Percentiles rank a stretch among this genome's conserved stretches.
phyloP scores from a whole-genome alignment of 805 yeast genomes.

The Zygotorulaspora danielsina region DNA sequence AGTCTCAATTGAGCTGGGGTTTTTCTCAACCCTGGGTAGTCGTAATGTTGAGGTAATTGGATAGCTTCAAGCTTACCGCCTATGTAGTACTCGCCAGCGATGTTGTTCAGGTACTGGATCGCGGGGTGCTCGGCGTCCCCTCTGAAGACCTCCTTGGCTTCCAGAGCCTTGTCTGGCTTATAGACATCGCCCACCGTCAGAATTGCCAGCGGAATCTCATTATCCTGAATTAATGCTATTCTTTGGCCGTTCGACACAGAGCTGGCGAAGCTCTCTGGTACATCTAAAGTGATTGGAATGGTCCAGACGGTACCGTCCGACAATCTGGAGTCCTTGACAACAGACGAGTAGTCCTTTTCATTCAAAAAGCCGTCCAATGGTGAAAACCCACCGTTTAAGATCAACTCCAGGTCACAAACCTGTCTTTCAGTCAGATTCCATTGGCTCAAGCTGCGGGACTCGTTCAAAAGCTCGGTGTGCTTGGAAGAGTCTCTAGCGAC shows the following conservation, averaged over 20 bases:
- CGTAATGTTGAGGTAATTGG: constrained; percentile 81
- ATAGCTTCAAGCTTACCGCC: constrained; percentile 89
- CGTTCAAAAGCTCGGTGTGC: constrained; percentile 51
- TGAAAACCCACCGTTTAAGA: constrained; percentile 90
- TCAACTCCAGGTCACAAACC: constrained; percentile 87
- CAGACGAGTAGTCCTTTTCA: constrained; percentile 60
- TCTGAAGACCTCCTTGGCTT: constrained; percentile 84
- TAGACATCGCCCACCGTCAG: constrained; percentile 75
- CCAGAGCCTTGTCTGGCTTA: constrained; percentile 71
- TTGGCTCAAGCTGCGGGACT: constrained; percentile 42
- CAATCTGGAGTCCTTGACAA: constrained; percentile 65
- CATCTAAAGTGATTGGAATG: constrained; percentile 88
- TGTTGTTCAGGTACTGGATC: constrained; percentile 60
- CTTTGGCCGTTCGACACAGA: constrained; percentile 52
- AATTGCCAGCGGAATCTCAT: constrained; percentile 73
- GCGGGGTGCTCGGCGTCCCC: constrained; percentile 99
- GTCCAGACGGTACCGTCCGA: constrained; percentile 80
- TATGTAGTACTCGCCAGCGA: constrained; percentile 77
- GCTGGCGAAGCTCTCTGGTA: constrained; percentile 47
- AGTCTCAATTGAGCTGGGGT: constrained; percentile 87
- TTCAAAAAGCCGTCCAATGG: constrained; percentile 66
- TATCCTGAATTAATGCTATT: constrained; percentile 74
- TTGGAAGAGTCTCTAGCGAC: constrained; percentile 72
- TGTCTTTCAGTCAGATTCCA: constrained; percentile 72
- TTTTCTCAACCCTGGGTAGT: constrained; percentile 79